A percentile compares a stretch with the other conserved stretches of the same genome.
Conservation (phyloP, 2,329 filamentous ascomycete genomes). For the Ophiostoma pallidulum region DNA sequence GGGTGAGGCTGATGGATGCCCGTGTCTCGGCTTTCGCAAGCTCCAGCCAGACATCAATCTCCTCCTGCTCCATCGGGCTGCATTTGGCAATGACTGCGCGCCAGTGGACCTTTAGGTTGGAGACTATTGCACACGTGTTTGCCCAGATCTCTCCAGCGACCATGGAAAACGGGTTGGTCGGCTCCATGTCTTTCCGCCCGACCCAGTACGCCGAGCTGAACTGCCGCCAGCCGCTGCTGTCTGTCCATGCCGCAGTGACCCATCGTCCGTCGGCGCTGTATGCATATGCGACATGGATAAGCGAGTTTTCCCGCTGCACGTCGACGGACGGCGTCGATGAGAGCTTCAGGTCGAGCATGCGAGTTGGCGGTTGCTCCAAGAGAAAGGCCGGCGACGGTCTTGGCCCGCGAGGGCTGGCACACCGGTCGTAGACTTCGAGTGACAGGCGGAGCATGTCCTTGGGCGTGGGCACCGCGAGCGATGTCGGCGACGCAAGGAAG, state of each 20-base stretch:
- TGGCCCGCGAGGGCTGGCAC: constrained; percentile 46
- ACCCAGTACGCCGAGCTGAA: constrained; percentile 66
- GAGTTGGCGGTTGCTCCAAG: constrained; percentile 60
- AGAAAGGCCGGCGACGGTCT: constrained; percentile 61
- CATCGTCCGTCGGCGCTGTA: constrained; percentile 67
- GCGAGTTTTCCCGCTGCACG: constrained; percentile 66
- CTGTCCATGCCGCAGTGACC: constrained; percentile 73
- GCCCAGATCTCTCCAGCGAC: constrained; percentile 71
- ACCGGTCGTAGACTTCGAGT: constrained; percentile 70
- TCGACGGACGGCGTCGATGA: constrained; percentile 58
- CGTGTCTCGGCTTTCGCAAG: constrained; percentile 43
- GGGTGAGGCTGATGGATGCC: constrained; percentile 43
- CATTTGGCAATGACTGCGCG: constrained; percentile 66
- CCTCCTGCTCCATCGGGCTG: constrained; percentile 56
- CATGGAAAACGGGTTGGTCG: constrained; percentile 47
- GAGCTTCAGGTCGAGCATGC: constrained; percentile 67
- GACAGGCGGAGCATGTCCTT: constrained; percentile 53
- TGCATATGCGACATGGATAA: constrained; percentile 72
- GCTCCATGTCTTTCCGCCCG: constrained; percentile 44
- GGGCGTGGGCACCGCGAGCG: constrained; percentile 53
- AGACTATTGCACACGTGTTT: constrained; percentile 64
- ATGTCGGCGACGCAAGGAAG: constrained; percentile 54
- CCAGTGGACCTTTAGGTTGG: constrained; percentile 63
- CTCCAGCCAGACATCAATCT: constrained; percentile 51
- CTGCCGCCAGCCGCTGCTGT: constrained; percentile 65